These are phyloP conservation scores for Coemansia sp. DNA, from an alignment of 192 early-diverging fungal genomes.

Conservation along the genomic window DNA sequence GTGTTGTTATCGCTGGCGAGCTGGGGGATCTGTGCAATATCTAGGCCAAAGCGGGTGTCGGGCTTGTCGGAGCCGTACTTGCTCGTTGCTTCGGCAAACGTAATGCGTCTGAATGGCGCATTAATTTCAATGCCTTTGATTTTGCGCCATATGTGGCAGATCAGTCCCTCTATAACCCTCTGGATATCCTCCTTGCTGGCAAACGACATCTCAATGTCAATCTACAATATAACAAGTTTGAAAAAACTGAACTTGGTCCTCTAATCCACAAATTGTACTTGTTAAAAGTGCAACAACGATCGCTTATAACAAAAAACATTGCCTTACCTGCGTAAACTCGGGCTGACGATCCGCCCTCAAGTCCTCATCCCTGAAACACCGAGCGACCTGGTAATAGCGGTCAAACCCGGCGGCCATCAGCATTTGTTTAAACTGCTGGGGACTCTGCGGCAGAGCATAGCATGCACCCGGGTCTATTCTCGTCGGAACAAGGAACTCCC, in stretches of 20 bases:
- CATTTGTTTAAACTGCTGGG: slow-evolving; percentile 93
- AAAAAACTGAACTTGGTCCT: too few species aligned
- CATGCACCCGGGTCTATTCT: slow-evolving; percentile 62
- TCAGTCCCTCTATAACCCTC: slow-evolving; percentile 67
- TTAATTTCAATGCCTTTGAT: slow-evolving; percentile 55
- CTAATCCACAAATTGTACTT: too few species aligned
- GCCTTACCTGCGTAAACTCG: slow-evolving; percentile 89
- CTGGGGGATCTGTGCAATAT: slow-evolving; percentile 40
- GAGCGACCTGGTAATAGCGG: slow-evolving; percentile 89
- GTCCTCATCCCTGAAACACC: slow-evolving; percentile 91
- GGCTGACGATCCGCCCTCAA: slow-evolving; percentile 85
- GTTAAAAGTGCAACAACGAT: too few species aligned
- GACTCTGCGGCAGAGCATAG: slow-evolving; percentile 88
- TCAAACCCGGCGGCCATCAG: slow-evolving; percentile 89
- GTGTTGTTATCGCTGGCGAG: slow-evolving; percentile 13
- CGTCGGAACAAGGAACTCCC: slow-evolving; percentile 92
- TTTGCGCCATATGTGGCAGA: slow-evolving; percentile 63
- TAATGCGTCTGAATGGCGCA: slow-evolving; percentile 67
- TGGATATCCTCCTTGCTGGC: slow-evolving; percentile 69
- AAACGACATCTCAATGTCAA: slow-evolving; percentile 92
- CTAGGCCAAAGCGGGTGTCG: slow-evolving; percentile 77
- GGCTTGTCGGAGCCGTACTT: slow-evolving; percentile 91
- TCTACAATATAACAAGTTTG: too few species aligned
- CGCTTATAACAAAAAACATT: neutral
- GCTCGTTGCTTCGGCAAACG: slow-evolving; percentile 80